Percentiles rank a stretch among this genome's conserved stretches.
Conservation (phyloP, 768 basidiomycete genomes). For the Hygrocybe punicea region DNA sequence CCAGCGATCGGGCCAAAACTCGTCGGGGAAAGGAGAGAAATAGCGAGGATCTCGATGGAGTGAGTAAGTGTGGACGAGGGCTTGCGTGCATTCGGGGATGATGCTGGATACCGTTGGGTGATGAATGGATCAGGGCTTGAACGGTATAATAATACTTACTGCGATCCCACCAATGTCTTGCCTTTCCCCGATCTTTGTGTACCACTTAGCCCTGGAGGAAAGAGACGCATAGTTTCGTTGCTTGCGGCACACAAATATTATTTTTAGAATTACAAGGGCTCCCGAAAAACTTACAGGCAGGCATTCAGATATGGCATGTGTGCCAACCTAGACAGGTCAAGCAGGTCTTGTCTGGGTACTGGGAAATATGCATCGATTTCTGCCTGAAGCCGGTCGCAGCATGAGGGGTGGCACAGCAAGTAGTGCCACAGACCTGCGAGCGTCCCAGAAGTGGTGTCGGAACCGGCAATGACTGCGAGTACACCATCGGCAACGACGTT, state of each 20-base stretch:
- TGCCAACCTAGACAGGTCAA: conserved; percentile 26
- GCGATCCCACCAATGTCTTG: conserved; percentile 38
- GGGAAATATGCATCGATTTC: conserved; percentile 32
- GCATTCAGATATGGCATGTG: conserved; percentile 38
- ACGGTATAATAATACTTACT: conserved; percentile 29
- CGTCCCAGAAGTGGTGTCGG: conserved; percentile 40
- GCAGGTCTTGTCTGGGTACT: conserved; percentile 18
- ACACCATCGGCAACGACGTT: conserved; percentile 26
- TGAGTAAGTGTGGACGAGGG: conserved; percentile 42
- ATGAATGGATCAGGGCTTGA: neutral
- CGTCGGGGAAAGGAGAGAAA: conserved; percentile 45
- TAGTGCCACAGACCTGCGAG: conserved; percentile 35
- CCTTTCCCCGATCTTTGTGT: conserved; percentile 42
- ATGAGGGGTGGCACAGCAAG: conserved; percentile 32
- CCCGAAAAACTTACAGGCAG: conserved; percentile 37
- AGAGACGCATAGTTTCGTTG: conserved; percentile 49
- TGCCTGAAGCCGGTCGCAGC: conserved; percentile 32
- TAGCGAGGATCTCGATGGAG: conserved; percentile 46
- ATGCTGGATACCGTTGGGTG: conserved; percentile 26
- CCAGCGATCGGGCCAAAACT: conserved; percentile 32
- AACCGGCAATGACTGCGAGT: conserved; percentile 42
- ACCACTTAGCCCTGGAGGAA: conserved; percentile 49
- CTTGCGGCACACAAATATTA: conserved; percentile 31
- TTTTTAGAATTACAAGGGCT: too few species aligned
- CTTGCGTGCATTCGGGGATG: conserved; percentile 44